Percentiles rank a stretch among this genome's conserved stretches.
Conservation (phyloP, 106 monocot species). For the Allium sativum region DNA sequence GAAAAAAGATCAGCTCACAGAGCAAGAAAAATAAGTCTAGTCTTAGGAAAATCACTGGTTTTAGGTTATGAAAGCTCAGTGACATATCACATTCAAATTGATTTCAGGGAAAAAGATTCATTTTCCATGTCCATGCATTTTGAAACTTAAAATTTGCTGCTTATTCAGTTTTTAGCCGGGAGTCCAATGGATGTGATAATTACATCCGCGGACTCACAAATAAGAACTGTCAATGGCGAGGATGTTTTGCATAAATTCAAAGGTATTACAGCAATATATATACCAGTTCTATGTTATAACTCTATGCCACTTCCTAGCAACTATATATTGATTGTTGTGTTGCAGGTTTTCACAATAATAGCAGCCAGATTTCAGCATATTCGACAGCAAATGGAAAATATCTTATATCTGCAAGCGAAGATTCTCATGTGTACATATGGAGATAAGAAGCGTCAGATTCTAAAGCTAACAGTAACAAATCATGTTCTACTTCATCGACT, state of each 20-base stretch:
- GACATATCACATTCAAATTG: not conserved
- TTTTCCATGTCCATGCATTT: not conserved
- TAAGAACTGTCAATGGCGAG: slow-evolving; percentile 65
- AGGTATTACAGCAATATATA: slow-evolving; percentile 33
- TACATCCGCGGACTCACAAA: slow-evolving; percentile 89
- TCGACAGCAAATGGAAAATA: slow-evolving; percentile 42
- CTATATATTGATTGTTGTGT: too few species aligned
- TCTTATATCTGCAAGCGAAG: too few species aligned
- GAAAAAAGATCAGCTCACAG: slow-evolving; percentile 45
- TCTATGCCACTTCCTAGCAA: too few species aligned
- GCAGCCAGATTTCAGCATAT: slow-evolving; percentile 56
- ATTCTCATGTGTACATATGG: too few species aligned
- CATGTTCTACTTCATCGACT: too few species aligned
- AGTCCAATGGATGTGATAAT: slow-evolving; percentile 65
- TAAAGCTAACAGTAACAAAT: too few species aligned
- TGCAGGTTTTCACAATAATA: slow-evolving; percentile 54
- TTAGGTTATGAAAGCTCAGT: too few species aligned
- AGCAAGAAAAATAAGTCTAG: slow-evolving; percentile 76
- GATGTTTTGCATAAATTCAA: slow-evolving; percentile 80
- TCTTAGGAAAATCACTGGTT: slow-evolving; percentile 75
- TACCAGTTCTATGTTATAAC: too few species aligned
- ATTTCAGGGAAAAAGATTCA: not conserved
- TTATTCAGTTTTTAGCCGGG: slow-evolving; percentile 71
- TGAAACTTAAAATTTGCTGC: not conserved
- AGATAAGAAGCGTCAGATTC: too few species aligned